Evolutionary conservation across 2,329 filamentous ascomycete genomes (phyloP), one percentile per base, ranked within the genome.

Genomic region (Colletotrichum gigasporum): DNA sequence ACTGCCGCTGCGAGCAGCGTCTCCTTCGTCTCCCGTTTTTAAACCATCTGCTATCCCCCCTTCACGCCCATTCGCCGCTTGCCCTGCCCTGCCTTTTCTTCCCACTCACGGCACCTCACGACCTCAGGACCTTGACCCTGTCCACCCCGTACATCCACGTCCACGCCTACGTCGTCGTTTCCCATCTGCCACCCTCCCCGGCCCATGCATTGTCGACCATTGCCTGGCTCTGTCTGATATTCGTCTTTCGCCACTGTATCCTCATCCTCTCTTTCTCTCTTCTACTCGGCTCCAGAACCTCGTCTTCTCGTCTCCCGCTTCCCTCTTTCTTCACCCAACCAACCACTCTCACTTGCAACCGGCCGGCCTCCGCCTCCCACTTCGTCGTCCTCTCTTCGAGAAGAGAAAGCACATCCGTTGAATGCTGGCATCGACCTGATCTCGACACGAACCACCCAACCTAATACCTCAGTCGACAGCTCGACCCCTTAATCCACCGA

Each of bases 341-440:
- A n/a, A n/a, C n/a, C 18, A 37, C 53, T 56, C 32, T 56, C 53
- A 56, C 41, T 60, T 35, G 47, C 61, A n/a, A 20, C 10, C 41
- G 30, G 53, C 53, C 61, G 34, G 44, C 26, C 24, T 41, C 32
- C 14, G 47, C 26, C 48, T 20, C 20, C 48, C 22, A 22, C 16
- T 34, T 58, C 42, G 20, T 44, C 34, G 22, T 35, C 26, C 12
- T n/a, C 11, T 48, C n/a, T n/a, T n/a, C n/a, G n/a, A n/a, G 20
- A 18, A 32, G 50, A 10, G 9, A 57, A 37, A n/a, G 8, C 50
- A 9, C n/a, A 37, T 20, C 39, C 34, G 34, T 64, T 61, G 61
- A 61, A 61, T 55, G 61, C 61, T 64, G 61, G 56, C 56, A 55
- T 64, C 56, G n/a, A 61, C 42, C 42, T 51, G 50, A 37, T 39